Evolutionary conservation across 306 rosid genomes (phyloP), one percentile per base, ranked within the genome.

Genomic region (Casuarina equisetifolia): DNA sequence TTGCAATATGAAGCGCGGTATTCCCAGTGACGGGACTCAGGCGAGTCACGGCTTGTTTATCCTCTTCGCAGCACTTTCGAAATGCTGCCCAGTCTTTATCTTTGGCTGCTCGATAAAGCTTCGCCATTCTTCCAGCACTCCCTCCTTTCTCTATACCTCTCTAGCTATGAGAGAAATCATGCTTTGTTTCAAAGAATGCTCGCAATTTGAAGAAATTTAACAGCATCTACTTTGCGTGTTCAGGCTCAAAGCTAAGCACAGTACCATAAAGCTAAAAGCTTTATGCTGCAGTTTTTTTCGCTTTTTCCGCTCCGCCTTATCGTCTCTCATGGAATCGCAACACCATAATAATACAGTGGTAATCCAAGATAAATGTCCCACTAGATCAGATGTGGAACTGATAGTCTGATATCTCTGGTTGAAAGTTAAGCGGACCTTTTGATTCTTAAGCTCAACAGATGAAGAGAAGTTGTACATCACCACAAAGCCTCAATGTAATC

Each of bases 1-100:
- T 73, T 0, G 43, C 70, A 35, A 83, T 5, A 42, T 75, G 83
- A 25, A 76, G 10, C 5, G 57, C 78, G 45, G 46, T 79, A 78
- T 83, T 78, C 0, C 40, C n/a, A 17, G 57, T n/a, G 67, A 68
- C 54, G 2, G 55, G 39, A 0, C 32, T 35, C 1, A 72, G 73
- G 4, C 44, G 25, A 32, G 17, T 12, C 15, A 52, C 4, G 9
- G 6, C 6, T n/a, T n/a, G 11, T 1, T 15, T 19, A 5, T 76
- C 5, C 0, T 15, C 9, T 9, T 12, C 13, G 61, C 19, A 76
- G 49, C n/a, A 66, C 0, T 2, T 2, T 70, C 0, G 2, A 52
- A 76, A 6, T 20, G 1, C 40, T 0, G 2, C 2, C 69, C 84
- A 70, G 1, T 81, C n/a, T 0, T 43, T 19, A 20, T 75, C 44